phyloP scores from a whole-genome alignment of 208 protist genomes.

The Leishmania arabica region DNA sequence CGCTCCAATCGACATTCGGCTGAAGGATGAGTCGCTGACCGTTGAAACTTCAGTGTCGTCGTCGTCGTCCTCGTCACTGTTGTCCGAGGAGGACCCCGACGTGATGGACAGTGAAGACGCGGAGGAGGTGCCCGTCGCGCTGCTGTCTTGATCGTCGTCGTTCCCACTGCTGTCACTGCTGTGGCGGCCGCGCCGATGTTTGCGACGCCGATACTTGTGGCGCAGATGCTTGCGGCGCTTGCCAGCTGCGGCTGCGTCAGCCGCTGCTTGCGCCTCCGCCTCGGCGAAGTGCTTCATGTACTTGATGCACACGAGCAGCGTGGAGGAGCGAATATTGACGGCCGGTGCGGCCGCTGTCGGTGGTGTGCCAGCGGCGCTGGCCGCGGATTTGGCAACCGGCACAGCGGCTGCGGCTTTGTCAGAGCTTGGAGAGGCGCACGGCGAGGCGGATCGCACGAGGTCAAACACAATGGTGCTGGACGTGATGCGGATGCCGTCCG shows the following conservation, averaged over 20 bases:
- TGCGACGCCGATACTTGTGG: slow-evolving; percentile 2
- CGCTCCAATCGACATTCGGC: neutral
- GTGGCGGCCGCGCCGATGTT: slow-evolving; percentile 3
- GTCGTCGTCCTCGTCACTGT: neutral
- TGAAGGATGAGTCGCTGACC: slow-evolving; percentile 16
- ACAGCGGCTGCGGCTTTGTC: neutral
- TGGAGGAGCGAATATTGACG: slow-evolving; percentile 10
- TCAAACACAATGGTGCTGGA: slow-evolving; percentile 27
- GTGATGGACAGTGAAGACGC: neutral
- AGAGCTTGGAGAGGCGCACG: neutral
- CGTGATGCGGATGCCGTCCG: slow-evolving; percentile 28
- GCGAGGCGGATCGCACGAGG: slow-evolving; percentile 4
- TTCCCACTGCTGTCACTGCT: slow-evolving; percentile 5
- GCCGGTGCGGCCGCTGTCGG: neutral
- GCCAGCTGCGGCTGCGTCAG: neutral
- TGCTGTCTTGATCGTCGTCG: neutral
- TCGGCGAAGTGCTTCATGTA: slow-evolving; percentile 52
- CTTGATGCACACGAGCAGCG: slow-evolving; percentile 38
- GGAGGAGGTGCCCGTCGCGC: slow-evolving; percentile 4
- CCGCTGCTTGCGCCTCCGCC: slow-evolving; percentile 12
- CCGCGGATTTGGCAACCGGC: neutral
- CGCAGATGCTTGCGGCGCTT: neutral
- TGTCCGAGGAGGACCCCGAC: slow-evolving; percentile 1
- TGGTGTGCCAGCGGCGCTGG: neutral
- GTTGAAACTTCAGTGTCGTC: slow-evolving; percentile 4